Conservation (phyloP, 2,329 filamentous ascomycete species). For the Nothopassalora personata region DNA sequence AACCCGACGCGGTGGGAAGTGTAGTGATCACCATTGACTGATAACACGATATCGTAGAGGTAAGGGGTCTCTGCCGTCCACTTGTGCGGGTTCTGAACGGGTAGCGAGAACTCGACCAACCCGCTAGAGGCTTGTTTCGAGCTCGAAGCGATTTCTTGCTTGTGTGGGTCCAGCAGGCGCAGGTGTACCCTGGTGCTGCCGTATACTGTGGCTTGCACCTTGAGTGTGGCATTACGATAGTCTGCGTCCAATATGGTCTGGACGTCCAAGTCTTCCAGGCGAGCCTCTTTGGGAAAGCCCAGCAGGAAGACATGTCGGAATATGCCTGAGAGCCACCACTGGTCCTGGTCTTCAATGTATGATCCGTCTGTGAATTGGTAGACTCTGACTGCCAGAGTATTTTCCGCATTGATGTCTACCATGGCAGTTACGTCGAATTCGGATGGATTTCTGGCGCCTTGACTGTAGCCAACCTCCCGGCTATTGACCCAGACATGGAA, state of each 20-base stretch:
- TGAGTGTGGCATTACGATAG: constrained; percentile 49
- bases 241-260: constrained; percentile 49
- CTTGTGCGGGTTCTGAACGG: constrained; percentile 52
- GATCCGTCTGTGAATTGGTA: constrained; percentile 66
- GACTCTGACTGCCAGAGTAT: constrained; percentile 58
- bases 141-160: constrained; percentile 32
- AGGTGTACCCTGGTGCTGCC: constrained; percentile 40
- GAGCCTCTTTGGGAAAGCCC: constrained; percentile 47
- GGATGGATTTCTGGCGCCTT: constrained; percentile 62
- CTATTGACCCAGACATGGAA: constrained; percentile 68
- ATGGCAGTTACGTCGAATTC: constrained; percentile 62
- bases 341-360: constrained; percentile 57
- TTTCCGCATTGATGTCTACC: constrained; percentile 45
- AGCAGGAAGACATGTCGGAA: constrained; percentile 63
- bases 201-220: constrained; percentile 13
- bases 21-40: constrained; percentile 37
- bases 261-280: constrained; percentile 57
- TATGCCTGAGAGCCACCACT: constrained; percentile 42
- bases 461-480: constrained; percentile 58
- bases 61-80: constrained; percentile 65
- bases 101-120: constrained; percentile 34
- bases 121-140: constrained; percentile 6
- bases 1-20: constrained; percentile 57
- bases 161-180: constrained; percentile 35
- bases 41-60: constrained; percentile 52